These are phyloP conservation scores for Diutina neorugosa DNA, from an alignment of 1,139 yeast species.

Conservation along the genomic window DNA sequence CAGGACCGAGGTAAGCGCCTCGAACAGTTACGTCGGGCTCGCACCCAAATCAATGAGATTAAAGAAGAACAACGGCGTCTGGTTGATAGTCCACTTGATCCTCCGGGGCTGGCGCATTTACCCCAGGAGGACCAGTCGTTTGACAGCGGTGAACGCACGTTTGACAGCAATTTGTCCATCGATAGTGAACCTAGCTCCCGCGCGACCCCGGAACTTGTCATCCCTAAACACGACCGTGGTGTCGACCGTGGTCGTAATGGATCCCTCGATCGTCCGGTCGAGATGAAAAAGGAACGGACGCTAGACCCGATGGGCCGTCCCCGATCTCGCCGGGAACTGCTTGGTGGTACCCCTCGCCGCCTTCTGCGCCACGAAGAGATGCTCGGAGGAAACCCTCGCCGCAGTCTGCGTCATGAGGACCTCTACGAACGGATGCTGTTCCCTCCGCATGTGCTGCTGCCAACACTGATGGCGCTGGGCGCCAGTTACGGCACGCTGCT, in stretches of 20 bases:
- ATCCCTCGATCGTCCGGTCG: background rate
- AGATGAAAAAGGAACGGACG: background rate
- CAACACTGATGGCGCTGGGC: constrained; percentile 1
- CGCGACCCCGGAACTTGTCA: background rate
- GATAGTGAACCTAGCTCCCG: background rate
- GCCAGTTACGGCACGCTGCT: background rate
- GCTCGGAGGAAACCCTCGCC: background rate
- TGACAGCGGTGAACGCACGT: background rate
- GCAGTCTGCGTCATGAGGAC: background rate
- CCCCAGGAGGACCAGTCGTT: background rate
- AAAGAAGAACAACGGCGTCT: background rate
- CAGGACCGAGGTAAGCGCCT: background rate
- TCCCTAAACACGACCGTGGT: background rate
- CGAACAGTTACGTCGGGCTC: background rate
- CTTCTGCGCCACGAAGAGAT: background rate
- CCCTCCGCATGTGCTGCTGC: background rate
- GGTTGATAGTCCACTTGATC: background rate
- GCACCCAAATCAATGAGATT: background rate
- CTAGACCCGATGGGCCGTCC: background rate
- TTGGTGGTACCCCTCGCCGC: constrained; percentile 4
- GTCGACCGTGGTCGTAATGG: background rate
- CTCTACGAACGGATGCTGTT: background rate
- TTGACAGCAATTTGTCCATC: background rate
- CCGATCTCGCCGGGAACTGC: background rate
- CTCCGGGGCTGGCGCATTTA: background rate